Evolutionary conservation across 768 basidiomycete species (phyloP).

Genomic region (Thelephora aurantiotincta): DNA sequence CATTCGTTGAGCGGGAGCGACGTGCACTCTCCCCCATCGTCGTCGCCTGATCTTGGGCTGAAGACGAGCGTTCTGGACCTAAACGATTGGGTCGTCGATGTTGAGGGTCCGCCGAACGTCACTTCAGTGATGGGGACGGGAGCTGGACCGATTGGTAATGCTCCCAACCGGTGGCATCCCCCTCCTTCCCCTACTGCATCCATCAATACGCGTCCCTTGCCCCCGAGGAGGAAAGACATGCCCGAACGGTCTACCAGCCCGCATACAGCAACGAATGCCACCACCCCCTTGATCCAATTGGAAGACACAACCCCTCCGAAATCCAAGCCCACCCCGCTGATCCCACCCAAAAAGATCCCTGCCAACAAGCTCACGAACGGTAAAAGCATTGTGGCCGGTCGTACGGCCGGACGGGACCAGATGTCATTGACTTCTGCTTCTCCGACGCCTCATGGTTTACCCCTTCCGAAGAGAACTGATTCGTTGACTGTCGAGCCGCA

Average conservation of each 20-base stretch:
- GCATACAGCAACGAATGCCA: too few relatives aligned
- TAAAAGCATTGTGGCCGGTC: too few relatives aligned
- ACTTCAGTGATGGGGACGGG: conserved; percentile 6
- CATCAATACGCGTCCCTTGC: conserved; percentile 11
- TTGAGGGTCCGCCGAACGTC: conserved; percentile 27
- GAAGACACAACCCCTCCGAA: conserved; percentile 27
- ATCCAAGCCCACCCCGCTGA: conserved; percentile 31
- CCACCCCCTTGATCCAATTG: conserved; percentile 39
- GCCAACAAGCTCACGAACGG: not conserved
- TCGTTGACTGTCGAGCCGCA: conserved; percentile 33
- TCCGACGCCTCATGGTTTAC: conserved; percentile 2
- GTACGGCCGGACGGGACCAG: too few relatives aligned
- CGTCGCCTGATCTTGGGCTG: conserved; percentile 12
- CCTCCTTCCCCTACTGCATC: conserved; percentile 3
- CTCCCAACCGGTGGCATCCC: conserved; percentile 5
- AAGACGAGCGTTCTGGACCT: conserved; percentile 58
- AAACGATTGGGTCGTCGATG: conserved; percentile 57
- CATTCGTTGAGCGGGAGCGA: not conserved
- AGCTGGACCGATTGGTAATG: too few relatives aligned
- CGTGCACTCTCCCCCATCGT: conserved; percentile 13
- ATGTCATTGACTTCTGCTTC: not conserved
- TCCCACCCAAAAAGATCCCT: conserved; percentile 32
- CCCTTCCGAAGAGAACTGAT: conserved; percentile 21
- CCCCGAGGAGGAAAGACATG: conserved; percentile 5
- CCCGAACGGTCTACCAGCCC: not conserved